phyloP scores from a whole-genome alignment of 768 basidiomycete species.

The Lepiota subincarnata region DNA sequence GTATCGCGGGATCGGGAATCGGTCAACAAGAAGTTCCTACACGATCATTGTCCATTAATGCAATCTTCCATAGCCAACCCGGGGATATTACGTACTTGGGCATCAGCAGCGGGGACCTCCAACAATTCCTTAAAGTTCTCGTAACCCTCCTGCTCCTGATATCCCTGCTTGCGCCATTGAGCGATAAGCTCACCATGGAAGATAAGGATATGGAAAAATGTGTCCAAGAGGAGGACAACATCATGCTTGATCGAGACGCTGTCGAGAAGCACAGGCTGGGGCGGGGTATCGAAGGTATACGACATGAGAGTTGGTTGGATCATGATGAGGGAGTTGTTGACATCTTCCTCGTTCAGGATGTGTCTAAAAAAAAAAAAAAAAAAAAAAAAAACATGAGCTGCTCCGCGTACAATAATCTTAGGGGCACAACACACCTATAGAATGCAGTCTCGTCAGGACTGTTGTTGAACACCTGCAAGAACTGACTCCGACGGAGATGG shows the following conservation, averaged over 20 bases:
- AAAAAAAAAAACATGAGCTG: slow-evolving; percentile 3
- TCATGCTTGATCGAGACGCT: slow-evolving; percentile 97
- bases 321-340: slow-evolving; percentile 99
- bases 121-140: slow-evolving; percentile 97
- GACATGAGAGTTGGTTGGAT: slow-evolving; percentile 99
- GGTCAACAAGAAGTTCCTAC: slow-evolving; percentile 90
- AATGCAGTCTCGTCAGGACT: slow-evolving; percentile 99
- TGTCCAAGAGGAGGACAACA: slow-evolving; percentile 93
- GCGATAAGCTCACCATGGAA: slow-evolving; percentile 98
- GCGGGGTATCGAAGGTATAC: slow-evolving; percentile 86
- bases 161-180: slow-evolving; percentile 96
- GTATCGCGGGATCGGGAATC: slow-evolving; percentile 96
- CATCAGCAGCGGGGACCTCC: slow-evolving; percentile 81
- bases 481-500: slow-evolving; percentile 95
- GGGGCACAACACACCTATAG: slow-evolving; percentile 64
- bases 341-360: slow-evolving; percentile 93
- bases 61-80: neutral
- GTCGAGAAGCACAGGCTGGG: slow-evolving; percentile 94
- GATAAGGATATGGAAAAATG: slow-evolving; percentile 99
- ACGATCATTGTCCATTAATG: neutral
- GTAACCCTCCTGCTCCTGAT: slow-evolving; percentile 98
- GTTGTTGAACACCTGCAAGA: slow-evolving; percentile 99
- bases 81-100: slow-evolving; percentile 52
- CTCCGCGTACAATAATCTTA: slow-evolving; percentile 8
- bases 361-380: slow-evolving; percentile 51